Conservation (phyloP, 2,329 filamentous ascomycete species). For the Nectriaceae sp. region DNA sequence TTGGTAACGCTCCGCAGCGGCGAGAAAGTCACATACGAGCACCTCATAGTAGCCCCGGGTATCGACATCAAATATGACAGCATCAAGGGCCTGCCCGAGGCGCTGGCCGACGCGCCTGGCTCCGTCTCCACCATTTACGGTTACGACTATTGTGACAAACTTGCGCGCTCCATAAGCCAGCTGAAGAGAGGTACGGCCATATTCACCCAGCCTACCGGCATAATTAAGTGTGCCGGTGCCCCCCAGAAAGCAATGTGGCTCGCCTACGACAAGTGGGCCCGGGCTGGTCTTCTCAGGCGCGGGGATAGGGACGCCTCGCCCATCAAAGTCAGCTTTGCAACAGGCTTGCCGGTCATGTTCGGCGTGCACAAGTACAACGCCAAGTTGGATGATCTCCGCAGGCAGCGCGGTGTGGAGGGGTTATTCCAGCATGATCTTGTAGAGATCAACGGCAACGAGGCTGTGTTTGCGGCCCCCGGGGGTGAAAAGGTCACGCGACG, state of each 20-base stretch:
- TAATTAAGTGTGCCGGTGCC: slow-evolving; percentile 62
- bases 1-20: slow-evolving; percentile 56
- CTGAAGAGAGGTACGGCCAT: slow-evolving; percentile 54
- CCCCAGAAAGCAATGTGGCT: slow-evolving; percentile 66
- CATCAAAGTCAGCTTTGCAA: slow-evolving; percentile 57
- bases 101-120: slow-evolving; percentile 48
- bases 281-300: slow-evolving; percentile 50
- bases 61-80: slow-evolving; percentile 52
- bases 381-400: slow-evolving; percentile 53
- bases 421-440: slow-evolving; percentile 60
- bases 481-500: slow-evolving; percentile 45
- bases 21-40: slow-evolving; percentile 60
- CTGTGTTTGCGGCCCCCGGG: slow-evolving; percentile 48
- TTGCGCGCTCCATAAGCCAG: slow-evolving; percentile 48
- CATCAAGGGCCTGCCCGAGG: slow-evolving; percentile 59
- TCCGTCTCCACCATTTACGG: slow-evolving; percentile 59
- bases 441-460: slow-evolving; percentile 53
- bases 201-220: slow-evolving; percentile 60
- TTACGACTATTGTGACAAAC: slow-evolving; percentile 57
- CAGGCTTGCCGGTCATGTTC: slow-evolving; percentile 58
- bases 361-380: slow-evolving; percentile 61
- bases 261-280: slow-evolving; percentile 60
- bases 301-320: slow-evolving; percentile 39
- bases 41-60: slow-evolving; percentile 64
- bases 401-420: slow-evolving; percentile 57